Base-by-base conservation (phyloP, 2,329 filamentous ascomycete genomes). In the Claviceps maximensis region DNA sequence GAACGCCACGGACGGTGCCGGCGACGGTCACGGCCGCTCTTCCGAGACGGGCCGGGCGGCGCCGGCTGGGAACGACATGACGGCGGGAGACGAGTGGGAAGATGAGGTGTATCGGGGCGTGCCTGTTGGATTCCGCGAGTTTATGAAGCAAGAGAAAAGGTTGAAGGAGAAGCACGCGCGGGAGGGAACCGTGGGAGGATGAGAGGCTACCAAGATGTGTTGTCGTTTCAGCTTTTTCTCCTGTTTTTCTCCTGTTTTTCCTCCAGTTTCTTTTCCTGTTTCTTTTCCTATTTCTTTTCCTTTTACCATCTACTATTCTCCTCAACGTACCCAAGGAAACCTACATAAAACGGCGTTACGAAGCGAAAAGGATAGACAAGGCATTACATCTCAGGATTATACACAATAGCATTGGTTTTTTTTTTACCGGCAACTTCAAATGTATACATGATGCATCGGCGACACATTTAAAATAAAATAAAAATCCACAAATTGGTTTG, bases 71-170 rank as follows among this genome's bases (percentile, higher is more conserved):
- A 65, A 63, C 27, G 58, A 66, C 46, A 72, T 68, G 61, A 71
- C 73, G 51, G 67, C 69, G 2, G 77, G 74, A 58, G 76, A 83
- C 55, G 65, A 76, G 49, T 79, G 74, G 74, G 74, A 80, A 52
- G 82, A 82, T 2, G 82, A 87, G 49, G 65, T 95, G 38, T 94
- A 95, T 62, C 79, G 80, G 49, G 81, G 80, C 59, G 83, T 98
- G 51, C 91, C 93, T 0, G 87, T 97, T 10, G 93, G 91, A 0
- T 96, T 98, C 58, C 76, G 88, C 56, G 91, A 95, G 67, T 98
- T 98, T 63, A 97, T 98, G 91, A 89, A 86, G 73, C 89, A 85
- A 55, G 93, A 98, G 73, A 97, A 97, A 77, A 84, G 75, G 67
- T 69, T 98, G 56, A 91, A 88, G 68, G 76, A 87, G 67, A 85